Base-by-base conservation (phyloP, 805 yeast genomes). In the Candida stauntonica region DNA sequence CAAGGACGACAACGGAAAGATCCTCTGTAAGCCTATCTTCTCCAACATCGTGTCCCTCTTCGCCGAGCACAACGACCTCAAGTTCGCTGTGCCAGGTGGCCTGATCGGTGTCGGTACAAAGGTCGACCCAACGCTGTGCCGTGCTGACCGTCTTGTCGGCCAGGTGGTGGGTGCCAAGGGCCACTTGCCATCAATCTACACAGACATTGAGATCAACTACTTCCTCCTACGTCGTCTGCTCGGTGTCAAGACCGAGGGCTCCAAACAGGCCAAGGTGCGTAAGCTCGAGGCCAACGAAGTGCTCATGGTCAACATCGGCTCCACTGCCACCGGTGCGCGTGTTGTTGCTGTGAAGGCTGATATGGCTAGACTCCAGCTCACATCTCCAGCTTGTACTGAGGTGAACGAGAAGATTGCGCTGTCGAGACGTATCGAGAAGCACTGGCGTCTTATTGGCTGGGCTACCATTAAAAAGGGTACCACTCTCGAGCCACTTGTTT, bases 391-490 rank as follows among this genome's bases (percentile, higher is more conserved):
- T 34, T 93, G 99, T 80, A 91, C 99, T 27, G 97, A 91, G 72
- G 76, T 91, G 36, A 86, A 94, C 53, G 99, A 93, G 72, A 91
- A 93, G 82, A 91, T 93, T 65, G 99, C 99, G 28, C 73, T 93
- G 60, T 88, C 97, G 31, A 86, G 99, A 77, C 89, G 99, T 78
- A 93, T 93, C 57, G 99, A 93, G 64, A 91, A 91, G 79, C 99
- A 93, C 67, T 93, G 97, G 96, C 93, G 99, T 77, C 76, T 93
- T 64, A 93, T 93, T 70, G 99, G 99, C 57, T 93, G 99, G 99
- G 99, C 99, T 55, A 88, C 96, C 36, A 91, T 89, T 63, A 85
- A 85, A 69, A 87, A 86, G 68, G 96, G 96, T 68, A 82, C 89
- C 45, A 81, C 89, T 41, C 75, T 85, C 62, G 94, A 85, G 60